Evolutionary conservation across 2,329 filamentous ascomycete species (phyloP), one percentile per base, ranked within the genome.

Genomic region (Ascochyta pisi): DNA sequence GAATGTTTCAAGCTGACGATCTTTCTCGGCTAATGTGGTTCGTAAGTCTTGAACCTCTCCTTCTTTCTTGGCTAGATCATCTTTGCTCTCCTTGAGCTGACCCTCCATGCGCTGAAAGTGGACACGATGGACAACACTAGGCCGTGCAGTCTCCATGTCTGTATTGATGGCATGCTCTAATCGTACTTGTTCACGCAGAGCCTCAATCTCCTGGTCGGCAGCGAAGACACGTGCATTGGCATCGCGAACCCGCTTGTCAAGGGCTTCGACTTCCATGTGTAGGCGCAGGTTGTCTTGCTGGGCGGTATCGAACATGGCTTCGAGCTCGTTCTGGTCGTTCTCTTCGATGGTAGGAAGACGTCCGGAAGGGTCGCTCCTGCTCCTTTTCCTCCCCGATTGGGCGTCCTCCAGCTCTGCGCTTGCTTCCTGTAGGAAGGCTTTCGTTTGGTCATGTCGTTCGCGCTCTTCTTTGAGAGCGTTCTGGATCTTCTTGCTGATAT

Each of bases 81-180:
- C 57, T 22, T 60, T 64, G 19, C 59, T 58, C 26, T 73, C 71
- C 24, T 65, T 67, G 3, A 74, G 50, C 22, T 74, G 64, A 3
- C 64, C 65, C 50, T 74, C 71, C 69, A 74, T 65, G 8, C 69
- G 61, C 46, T 72, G 70, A 29, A 72, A 73, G 26, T 74, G 72
- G 24, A 67, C 71, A 26, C 64, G 66, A 44, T 75, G 71, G 4
- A 73, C 69, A 1, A 73, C 41, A 40, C 67, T 73, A 2, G 70
- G 70, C n/a, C 69, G 64, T 6, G 68, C 71, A 10, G 58, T 62
- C 31, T 70, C 67, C 62, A 68, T 65, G 22, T 73, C 71, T 27
- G 65, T 57, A 27, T 65, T 68, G 46, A 69, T 67, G 0, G 66
- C 56, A 29, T 69, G 63, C 46, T 73, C 70, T 4, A 68, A 45